Evolutionary conservation across 2,329 filamentous ascomycete genomes (phyloP).

Genomic region (Fusarium sarcochroum): DNA sequence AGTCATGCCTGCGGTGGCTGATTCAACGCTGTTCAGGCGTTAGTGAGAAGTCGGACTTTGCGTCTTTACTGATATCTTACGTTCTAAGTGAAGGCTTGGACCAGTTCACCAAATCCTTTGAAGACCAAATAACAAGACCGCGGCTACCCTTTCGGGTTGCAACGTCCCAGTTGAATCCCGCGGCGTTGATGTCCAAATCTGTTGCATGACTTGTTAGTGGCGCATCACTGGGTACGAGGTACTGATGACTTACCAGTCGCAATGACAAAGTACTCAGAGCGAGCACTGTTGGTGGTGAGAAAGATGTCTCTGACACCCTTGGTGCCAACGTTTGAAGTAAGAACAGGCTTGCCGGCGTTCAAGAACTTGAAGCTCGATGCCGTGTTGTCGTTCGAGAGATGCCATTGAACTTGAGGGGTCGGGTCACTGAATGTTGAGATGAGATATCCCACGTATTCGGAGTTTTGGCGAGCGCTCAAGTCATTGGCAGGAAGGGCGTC

Average conservation of each 20-base stretch:
- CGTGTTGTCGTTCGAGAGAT: conserved; percentile 53
- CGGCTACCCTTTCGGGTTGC: conserved; percentile 55
- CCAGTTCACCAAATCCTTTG: conserved; percentile 54
- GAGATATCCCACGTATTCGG: conserved; percentile 51
- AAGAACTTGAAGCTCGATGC: conserved; percentile 52
- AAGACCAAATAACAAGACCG: conserved; percentile 56
- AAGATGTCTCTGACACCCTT: conserved; percentile 55
- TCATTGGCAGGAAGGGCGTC: conserved; percentile 22
- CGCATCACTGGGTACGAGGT: not conserved
- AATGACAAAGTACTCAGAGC: conserved; percentile 54
- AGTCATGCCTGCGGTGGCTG: conserved; percentile 54
- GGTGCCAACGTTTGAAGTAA: conserved; percentile 53
- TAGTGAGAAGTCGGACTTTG: not conserved
- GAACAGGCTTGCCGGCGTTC: conserved; percentile 51
- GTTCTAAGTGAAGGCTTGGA: conserved; percentile 44
- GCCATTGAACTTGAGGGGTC: conserved; percentile 51
- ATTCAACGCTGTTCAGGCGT: conserved; percentile 49
- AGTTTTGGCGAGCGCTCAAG: conserved; percentile 2
- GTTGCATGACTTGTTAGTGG: not conserved
- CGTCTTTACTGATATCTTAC: not conserved
- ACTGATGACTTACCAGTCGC: conserved; percentile 51
- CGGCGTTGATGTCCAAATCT: conserved; percentile 55
- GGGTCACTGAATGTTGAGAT: conserved; percentile 55
- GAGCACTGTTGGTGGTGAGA: conserved; percentile 51
- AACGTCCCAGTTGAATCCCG: conserved; percentile 54